These are phyloP conservation scores for Ophiosphaerella korrae DNA, from an alignment of 2,329 filamentous ascomycete genomes.

Conservation along the genomic window DNA sequence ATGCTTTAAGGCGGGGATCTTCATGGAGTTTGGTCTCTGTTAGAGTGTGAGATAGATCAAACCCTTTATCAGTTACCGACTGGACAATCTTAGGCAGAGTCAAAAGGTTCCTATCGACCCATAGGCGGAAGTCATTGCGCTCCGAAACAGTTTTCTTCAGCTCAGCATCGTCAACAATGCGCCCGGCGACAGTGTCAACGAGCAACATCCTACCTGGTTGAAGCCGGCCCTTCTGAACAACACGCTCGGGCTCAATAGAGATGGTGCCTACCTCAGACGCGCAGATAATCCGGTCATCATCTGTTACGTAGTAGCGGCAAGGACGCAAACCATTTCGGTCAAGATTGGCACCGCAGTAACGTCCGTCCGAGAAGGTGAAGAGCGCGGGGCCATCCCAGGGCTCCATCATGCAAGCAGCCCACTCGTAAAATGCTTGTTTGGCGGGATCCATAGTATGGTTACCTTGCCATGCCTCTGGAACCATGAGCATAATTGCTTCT, in stretches of 20 bases:
- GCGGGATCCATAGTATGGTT: slow-evolving; percentile 90
- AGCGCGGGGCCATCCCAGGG: slow-evolving; percentile 96
- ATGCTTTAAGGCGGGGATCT: slow-evolving; percentile 81
- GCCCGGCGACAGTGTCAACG: slow-evolving; percentile 87
- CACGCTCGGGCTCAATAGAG: slow-evolving; percentile 82
- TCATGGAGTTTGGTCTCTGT: slow-evolving; percentile 76
- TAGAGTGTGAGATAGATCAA: slow-evolving; percentile 70
- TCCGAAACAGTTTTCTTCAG: slow-evolving; percentile 87
- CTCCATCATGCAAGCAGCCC: slow-evolving; percentile 98
- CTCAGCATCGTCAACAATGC: slow-evolving; percentile 93
- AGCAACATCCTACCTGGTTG: slow-evolving; percentile 96
- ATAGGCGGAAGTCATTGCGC: slow-evolving; percentile 84
- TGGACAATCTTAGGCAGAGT: slow-evolving; percentile 77
- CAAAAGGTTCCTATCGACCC: slow-evolving; percentile 85
- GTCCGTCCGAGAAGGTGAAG: slow-evolving; percentile 95
- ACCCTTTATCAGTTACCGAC: slow-evolving; percentile 61
- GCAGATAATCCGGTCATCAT: slow-evolving; percentile 96
- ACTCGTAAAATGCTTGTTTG: slow-evolving; percentile 97
- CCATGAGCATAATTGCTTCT: slow-evolving; percentile 98
- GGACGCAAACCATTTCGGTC: slow-evolving; percentile 94
- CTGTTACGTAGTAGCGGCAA: slow-evolving; percentile 95
- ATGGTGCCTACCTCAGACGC: slow-evolving; percentile 97
- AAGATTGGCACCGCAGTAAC: slow-evolving; percentile 95
- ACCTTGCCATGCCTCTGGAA: slow-evolving; percentile 96
- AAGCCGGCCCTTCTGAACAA: slow-evolving; percentile 90